These are phyloP conservation scores for Acrasis kona DNA, from an alignment of 78 protist genomes.

Conservation along the genomic window DNA sequence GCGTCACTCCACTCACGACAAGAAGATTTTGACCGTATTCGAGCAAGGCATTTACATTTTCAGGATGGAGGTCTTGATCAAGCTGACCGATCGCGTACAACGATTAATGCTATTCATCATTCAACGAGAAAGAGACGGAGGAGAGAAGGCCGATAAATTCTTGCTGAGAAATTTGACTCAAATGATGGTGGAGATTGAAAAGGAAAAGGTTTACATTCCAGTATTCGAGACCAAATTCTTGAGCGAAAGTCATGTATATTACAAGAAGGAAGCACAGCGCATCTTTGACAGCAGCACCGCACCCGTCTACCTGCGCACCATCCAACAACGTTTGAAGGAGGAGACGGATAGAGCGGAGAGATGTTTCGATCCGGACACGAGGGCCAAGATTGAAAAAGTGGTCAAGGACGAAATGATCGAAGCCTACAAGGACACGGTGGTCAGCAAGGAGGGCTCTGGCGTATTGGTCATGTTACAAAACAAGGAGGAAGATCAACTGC, in stretches of 20 bases:
- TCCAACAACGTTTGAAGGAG: slow-evolving; percentile 9
- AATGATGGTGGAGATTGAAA: slow-evolving; percentile 8
- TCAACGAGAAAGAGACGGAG: slow-evolving; percentile 8
- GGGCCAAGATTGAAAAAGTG: slow-evolving; percentile 13
- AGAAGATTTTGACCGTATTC: not conserved
- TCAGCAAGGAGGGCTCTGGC: slow-evolving; percentile 6
- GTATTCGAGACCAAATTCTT: not conserved
- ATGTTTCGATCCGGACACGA: slow-evolving; percentile 7
- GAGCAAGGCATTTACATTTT: slow-evolving; percentile 3
- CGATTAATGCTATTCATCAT: not conserved
- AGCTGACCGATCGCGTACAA: not conserved
- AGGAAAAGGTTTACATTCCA: not conserved
- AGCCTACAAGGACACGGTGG: not conserved
- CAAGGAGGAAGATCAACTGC: not conserved
- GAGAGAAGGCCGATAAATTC: not conserved
- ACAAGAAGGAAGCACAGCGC: not conserved
- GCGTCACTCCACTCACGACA: not conserved
- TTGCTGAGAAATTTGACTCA: slow-evolving; percentile 8
- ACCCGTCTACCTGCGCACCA: not conserved
- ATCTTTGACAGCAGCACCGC: not conserved
- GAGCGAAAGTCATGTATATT: not conserved
- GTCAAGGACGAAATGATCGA: slow-evolving; percentile 15
- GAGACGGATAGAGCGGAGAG: slow-evolving; percentile 10
- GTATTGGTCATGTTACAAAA: slow-evolving; percentile 14
- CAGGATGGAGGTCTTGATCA: not conserved